Conservation (phyloP, 176 grass and related monocot species). For the Oryza nivara region DNA sequence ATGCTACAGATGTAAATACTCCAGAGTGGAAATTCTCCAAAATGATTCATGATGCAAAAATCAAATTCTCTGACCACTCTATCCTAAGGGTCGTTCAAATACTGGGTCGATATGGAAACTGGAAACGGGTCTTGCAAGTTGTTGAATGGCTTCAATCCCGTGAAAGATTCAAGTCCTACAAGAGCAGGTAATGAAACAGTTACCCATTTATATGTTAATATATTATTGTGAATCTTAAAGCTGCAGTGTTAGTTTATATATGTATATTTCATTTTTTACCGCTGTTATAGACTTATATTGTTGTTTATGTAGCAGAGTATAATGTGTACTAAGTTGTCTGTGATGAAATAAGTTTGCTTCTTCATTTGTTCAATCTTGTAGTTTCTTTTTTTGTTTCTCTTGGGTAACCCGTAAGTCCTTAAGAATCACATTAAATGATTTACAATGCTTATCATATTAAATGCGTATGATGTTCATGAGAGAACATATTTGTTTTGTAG, state of each 20-base stretch:
- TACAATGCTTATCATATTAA: constrained; percentile 14
- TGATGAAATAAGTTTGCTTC: constrained; percentile 6
- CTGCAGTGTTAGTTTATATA: constrained; percentile 13
- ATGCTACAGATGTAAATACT: constrained; percentile 89
- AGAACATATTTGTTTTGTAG: too few species aligned
- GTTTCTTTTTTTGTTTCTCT: constrained; percentile 31
- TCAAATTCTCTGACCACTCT: constrained; percentile 91
- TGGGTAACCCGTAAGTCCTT: not conserved
- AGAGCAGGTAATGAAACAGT: constrained; percentile 68
- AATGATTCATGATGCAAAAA: constrained; percentile 81
- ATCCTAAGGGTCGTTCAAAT: constrained; percentile 83
- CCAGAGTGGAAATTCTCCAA: constrained; percentile 95
- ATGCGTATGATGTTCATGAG: not conserved
- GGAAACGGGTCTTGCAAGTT: constrained; percentile 88
- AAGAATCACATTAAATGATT: not conserved
- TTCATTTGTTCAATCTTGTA: constrained; percentile 26
- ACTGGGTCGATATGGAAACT: constrained; percentile 84
- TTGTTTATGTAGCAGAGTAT: not conserved
- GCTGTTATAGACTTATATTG: not conserved
- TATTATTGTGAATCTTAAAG: constrained; percentile 34
- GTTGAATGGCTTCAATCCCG: constrained; percentile 93
- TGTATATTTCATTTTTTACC: constrained; percentile 15
- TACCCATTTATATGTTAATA: not conserved
- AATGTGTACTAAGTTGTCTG: not conserved
- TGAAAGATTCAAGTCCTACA: constrained; percentile 92